Base-by-base conservation (phyloP, 306 rosid genomes). In the Cucurbita moschata region DNA sequence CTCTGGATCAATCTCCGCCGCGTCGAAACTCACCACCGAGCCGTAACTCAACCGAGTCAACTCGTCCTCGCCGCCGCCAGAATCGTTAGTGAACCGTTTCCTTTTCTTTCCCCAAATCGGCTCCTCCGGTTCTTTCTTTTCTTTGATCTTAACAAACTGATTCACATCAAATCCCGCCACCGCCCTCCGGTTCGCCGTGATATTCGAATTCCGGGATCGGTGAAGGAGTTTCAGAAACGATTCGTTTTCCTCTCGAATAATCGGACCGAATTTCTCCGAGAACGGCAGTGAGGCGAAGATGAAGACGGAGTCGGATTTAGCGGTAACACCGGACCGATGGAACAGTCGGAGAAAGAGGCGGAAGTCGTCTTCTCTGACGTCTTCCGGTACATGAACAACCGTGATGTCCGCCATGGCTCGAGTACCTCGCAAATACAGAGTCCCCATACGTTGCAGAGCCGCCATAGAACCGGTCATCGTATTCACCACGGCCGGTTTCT, bases 1-100 rank as follows among this genome's bases (percentile, higher is more conserved):
- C 81, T 90, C 99, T 46, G 99, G 87, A 80, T 94, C 99, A 26
- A 94, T 90, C 56, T 94, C 99, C 4, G 84, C 64, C 0, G 87
- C 83, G 44, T 89, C 90, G 49, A 94, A 94, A 47, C 96, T 83
- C 75, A 94, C 81, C 3, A 94, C 85, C 76, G 99, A 94, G 5
- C 99, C 99, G 16, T 85, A 87, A 77, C 80, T 89, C 79, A 87
- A 59, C 16, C 26, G 78, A 84, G 80, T 60, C 68, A 50, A 75
- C 77, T 51, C 77, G 37, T 5, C 58, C 23, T 40, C 79, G 47
- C 26, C 50, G 50, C 26, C 70, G 19, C 38, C 57, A 16, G 82
- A 57, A 10, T 15, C n/a, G 12, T 77, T 83, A 21, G 4, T 39
- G 47, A 75, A 74, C 62, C 57, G 81, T 49, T 72, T 39, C 16